Conservation (phyloP, 2,329 filamentous ascomycete genomes). For the Canariomyces notabilis region DNA sequence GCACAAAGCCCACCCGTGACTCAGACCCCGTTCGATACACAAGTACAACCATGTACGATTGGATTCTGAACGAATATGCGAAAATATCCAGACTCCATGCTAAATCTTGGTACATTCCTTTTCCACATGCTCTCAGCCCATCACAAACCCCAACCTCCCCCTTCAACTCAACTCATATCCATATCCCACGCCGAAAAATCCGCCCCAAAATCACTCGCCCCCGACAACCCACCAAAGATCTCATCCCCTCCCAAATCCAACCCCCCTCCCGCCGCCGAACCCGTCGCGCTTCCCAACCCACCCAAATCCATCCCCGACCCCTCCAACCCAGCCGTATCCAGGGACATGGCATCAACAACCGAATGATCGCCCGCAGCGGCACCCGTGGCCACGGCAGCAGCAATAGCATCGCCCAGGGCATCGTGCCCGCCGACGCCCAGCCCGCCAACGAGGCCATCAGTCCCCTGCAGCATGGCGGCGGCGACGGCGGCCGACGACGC, state of each 20-base stretch:
- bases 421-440: conserved; percentile 9
- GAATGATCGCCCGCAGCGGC: conserved; percentile 24
- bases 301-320: conserved; percentile 30
- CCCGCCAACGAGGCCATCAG: conserved; percentile 32
- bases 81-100: no score
- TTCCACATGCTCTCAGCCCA: background rate
- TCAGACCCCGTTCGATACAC: no score
- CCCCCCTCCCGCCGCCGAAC: conserved; percentile 20
- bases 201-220: conserved; percentile 26
- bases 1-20: no score
- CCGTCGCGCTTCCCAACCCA: conserved; percentile 22
- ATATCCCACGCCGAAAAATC: conserved; percentile 24
- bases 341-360: conserved; percentile 35
- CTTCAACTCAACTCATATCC: conserved; percentile 3
- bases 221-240: conserved; percentile 36
- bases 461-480: conserved; percentile 37
- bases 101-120: no score
- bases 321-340: conserved; percentile 43
- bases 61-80: no score
- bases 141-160: background rate
- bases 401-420: conserved; percentile 38
- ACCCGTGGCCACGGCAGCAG: conserved; percentile 36
- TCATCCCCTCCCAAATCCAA: conserved; percentile 39
- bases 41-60: no score
- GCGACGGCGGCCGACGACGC: conserved; percentile 33